Evolutionary conservation across 345 rosid genomes (phyloP).

Genomic region (Rhizophora apiculata): DNA sequence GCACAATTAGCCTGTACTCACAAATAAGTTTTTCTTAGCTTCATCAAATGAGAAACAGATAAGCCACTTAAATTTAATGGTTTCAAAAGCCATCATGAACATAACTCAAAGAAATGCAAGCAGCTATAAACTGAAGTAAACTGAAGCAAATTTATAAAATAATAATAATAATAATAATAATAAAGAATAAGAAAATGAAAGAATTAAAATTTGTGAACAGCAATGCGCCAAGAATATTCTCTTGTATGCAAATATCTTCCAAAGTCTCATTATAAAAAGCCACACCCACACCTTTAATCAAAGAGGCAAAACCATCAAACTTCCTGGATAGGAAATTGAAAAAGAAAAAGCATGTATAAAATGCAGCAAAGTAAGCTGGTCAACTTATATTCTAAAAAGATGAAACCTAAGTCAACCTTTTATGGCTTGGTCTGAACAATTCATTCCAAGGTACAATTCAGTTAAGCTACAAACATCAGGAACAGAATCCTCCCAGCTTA

Average conservation of each 20-base stretch:
- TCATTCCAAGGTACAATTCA: too few species aligned
- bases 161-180: background rate
- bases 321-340: background rate
- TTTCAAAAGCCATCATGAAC: background rate
- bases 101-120: background rate
- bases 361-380: background rate
- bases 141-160: background rate
- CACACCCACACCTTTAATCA: background rate
- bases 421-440: too few species aligned
- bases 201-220: background rate
- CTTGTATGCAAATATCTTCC: background rate
- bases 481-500: too few species aligned
- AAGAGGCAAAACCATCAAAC: background rate
- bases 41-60: too few species aligned
- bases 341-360: background rate
- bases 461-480: too few species aligned
- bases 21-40: background rate
- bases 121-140: background rate
- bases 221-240: background rate
- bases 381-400: background rate
- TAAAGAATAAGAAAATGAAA: background rate
- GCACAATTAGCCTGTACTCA: conserved; percentile 79
- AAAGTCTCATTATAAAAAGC: background rate
- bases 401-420: background rate
- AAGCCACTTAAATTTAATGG: background rate